Conservation (phyloP, 2,329 filamentous ascomycete genomes). For the Aspergillus quadricinctus region DNA sequence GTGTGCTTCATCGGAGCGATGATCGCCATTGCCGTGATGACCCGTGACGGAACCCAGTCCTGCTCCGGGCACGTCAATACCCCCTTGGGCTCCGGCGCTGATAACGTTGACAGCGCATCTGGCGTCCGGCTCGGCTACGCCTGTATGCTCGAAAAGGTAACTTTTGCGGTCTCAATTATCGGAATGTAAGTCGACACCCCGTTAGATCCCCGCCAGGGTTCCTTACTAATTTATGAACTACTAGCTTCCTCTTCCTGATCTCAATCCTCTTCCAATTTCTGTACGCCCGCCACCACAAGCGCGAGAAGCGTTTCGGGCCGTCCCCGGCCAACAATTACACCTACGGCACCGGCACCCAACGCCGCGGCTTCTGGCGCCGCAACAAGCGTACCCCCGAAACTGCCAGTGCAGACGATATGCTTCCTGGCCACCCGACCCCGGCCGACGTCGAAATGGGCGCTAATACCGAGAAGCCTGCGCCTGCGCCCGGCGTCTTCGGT, state of each 20-base stretch:
- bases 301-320: constrained; percentile 68
- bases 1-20: constrained; percentile 71
- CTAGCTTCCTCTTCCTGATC: constrained; percentile 68
- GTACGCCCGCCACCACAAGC: constrained; percentile 66
- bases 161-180: constrained; percentile 73
- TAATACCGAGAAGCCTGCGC: constrained; percentile 9
- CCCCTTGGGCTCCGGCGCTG: constrained; percentile 63
- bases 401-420: constrained; percentile 25
- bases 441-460: constrained; percentile 32
- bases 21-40: constrained; percentile 75
- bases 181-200: constrained; percentile 63
- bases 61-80: constrained; percentile 65
- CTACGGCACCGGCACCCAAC: constrained; percentile 50
- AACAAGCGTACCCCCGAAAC: constrained; percentile 42
- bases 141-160: constrained; percentile 72
- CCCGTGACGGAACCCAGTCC: constrained; percentile 61
- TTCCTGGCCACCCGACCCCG: constrained; percentile 39
- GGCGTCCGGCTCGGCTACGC: constrained; percentile 53
- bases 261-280: constrained; percentile 66
- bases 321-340: constrained; percentile 66
- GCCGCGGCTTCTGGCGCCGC: constrained; percentile 38
- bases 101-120: constrained; percentile 45
- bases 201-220: too few species aligned
- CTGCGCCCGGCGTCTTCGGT: constrained; percentile 5
- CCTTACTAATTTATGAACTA: constrained; percentile 3